Base-by-base conservation (phyloP, 495 filamentous ascomycete genomes). In the Evansstolkia leycettana region DNA sequence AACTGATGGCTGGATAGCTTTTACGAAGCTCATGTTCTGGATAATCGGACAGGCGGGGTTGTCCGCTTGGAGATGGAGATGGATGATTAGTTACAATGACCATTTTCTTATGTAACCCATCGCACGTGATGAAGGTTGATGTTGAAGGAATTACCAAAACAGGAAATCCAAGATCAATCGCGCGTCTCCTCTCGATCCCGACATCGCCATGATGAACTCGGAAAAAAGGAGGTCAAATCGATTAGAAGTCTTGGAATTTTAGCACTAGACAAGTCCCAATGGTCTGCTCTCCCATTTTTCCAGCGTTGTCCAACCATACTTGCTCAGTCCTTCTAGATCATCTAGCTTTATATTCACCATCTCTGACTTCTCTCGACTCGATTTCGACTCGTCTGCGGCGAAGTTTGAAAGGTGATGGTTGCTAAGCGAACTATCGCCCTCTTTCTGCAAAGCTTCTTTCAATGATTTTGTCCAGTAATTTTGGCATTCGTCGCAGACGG, bases 221-320 rank as follows among this genome's bases (percentile, higher is more conserved):
- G n/a, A n/a, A n/a, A n/a, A n/a, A n/a, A n/a, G n/a, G n/a, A n/a
- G n/a, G n/a, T n/a, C n/a, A n/a, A n/a, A n/a, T n/a, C n/a, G n/a
- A n/a, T n/a, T n/a, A n/a, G n/a, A n/a, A n/a, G n/a, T n/a, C n/a
- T n/a, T n/a, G n/a, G n/a, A n/a, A n/a, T n/a, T n/a, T n/a, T n/a
- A n/a, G n/a, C n/a, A n/a, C n/a, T 17, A 50, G 8, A 49, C 46
- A 3, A 62, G 31, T 2, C 58, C 60, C 30, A 62, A 38, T 16
- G 60, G 50, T 16, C 58, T 53, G 41, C 47, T 54, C 25, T 61
- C 55, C 57, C 51, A 59, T 31, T 53, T 49, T 17, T 52, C 52
- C 16, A 44, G 36, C 2, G 36, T 38, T 7, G 47, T 50, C 58
- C 59, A 65, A 10, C 62, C 60, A 41, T 47, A 48, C 28, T 41